phyloP scores from a whole-genome alignment of 192 early-diverging fungal species.

The Ambispora gerdemannii region DNA sequence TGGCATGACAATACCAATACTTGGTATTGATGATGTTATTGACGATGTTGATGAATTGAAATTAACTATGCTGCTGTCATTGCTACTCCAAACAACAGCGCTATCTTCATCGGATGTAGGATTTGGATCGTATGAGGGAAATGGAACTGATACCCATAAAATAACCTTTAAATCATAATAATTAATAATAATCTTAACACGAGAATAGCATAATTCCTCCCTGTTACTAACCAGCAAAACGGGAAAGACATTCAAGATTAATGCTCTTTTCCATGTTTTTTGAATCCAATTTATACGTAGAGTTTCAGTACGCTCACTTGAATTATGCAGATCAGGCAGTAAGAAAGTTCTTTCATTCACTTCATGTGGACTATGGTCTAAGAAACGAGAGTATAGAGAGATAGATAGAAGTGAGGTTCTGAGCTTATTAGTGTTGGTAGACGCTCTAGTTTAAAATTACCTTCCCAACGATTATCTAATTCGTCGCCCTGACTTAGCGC shows the following conservation, averaged over 20 bases:
- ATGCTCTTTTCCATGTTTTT: slow-evolving; percentile 37
- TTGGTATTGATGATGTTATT: neutral
- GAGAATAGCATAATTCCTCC: neutral
- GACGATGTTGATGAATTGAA: neutral
- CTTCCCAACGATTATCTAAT: slow-evolving; percentile 9
- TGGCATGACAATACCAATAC: neutral
- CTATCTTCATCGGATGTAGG: neutral
- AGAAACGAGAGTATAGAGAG: neutral
- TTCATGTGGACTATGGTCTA: neutral
- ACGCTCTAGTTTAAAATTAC: neutral
- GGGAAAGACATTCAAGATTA: slow-evolving; percentile 49
- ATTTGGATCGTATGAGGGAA: slow-evolving; percentile 42
- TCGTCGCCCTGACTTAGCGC: slow-evolving; percentile 17
- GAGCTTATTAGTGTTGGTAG: neutral
- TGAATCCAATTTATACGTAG: slow-evolving; percentile 42
- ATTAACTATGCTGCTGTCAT: neutral
- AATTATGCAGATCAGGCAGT: slow-evolving; percentile 31
- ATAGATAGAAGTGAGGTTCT: neutral
- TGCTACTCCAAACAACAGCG: neutral
- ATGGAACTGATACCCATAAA: slow-evolving; percentile 56
- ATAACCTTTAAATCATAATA: slow-evolving; percentile 44
- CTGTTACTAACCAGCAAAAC: slow-evolving; percentile 40
- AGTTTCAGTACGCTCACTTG: slow-evolving; percentile 18
- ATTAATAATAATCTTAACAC: slow-evolving; percentile 33
- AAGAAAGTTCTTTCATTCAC: slow-evolving; percentile 37